Conservation (phyloP, 2,329 filamentous ascomycete species). For the Purpureocillium lavendulum region DNA sequence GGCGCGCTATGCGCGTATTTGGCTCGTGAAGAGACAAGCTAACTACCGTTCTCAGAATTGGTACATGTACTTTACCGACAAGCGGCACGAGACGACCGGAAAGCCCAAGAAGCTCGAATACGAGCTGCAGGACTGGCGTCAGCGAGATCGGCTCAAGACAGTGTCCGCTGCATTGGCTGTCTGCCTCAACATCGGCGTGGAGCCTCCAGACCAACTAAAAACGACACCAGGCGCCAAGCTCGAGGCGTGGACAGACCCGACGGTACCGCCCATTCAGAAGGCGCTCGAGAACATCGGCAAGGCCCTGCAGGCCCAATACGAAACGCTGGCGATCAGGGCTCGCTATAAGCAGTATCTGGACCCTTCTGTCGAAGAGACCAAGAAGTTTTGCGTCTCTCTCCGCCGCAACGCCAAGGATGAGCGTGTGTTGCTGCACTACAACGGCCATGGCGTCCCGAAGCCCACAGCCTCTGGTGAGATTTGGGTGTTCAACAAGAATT, state of each 20-base stretch:
- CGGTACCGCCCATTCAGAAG: conserved; percentile 69
- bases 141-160: conserved; percentile 93
- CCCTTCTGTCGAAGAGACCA: conserved; percentile 93
- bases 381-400: conserved; percentile 88
- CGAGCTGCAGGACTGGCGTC: conserved; percentile 86
- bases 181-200: conserved; percentile 94
- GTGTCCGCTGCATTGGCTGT: conserved; percentile 91
- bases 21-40: conserved; percentile 1
- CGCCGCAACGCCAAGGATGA: conserved; percentile 92
- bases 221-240: conserved; percentile 88
- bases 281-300: conserved; percentile 93
- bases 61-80: conserved; percentile 99
- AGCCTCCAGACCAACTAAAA: conserved; percentile 94
- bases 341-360: conserved; percentile 96
- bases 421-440: conserved; percentile 95
- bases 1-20: not conserved
- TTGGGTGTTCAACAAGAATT: conserved; percentile 99
- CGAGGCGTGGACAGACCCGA: conserved; percentile 95
- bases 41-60: conserved; percentile 57
- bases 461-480: conserved; percentile 94
- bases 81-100: conserved; percentile 89
- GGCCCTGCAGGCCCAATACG: conserved; percentile 91
- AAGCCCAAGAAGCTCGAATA: conserved; percentile 64
- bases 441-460: conserved; percentile 93
- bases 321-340: conserved; percentile 89